Conservation (phyloP, 75 land plant genomes). For the Picea glauca region DNA sequence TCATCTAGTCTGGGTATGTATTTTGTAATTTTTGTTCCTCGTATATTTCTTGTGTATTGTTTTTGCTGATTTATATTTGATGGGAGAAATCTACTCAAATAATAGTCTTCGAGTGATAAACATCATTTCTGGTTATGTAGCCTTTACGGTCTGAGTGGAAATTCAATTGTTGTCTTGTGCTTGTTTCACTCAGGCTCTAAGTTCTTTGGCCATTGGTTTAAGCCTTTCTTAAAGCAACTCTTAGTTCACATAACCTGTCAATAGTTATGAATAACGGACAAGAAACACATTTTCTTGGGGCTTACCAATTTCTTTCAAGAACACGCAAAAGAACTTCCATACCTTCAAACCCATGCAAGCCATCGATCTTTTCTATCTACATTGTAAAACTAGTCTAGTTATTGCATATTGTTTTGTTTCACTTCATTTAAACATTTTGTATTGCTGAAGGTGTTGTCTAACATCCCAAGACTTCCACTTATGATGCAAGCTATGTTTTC, state of each 20-base stretch:
- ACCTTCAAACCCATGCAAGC: neutral
- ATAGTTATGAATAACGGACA: neutral
- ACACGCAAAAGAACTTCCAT: neutral
- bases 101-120: neutral
- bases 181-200: neutral
- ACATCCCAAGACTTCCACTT: too few species aligned
- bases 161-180: neutral
- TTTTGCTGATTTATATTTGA: too few species aligned
- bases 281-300: neutral
- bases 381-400: neutral
- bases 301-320: neutral
- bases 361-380: neutral
- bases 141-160: neutral
- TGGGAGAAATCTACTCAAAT: too few species aligned
- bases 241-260: neutral
- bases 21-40: too few species aligned
- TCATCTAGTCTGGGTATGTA: too few species aligned
- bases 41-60: too few species aligned
- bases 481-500: too few species aligned
- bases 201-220: neutral
- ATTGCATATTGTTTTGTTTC: neutral
- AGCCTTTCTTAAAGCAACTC: neutral
- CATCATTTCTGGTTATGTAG: neutral
- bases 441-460: too few species aligned
- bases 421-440: too few species aligned